phyloP scores from a whole-genome alignment of 768 basidiomycete genomes.

The Phaeotremella fagi region DNA sequence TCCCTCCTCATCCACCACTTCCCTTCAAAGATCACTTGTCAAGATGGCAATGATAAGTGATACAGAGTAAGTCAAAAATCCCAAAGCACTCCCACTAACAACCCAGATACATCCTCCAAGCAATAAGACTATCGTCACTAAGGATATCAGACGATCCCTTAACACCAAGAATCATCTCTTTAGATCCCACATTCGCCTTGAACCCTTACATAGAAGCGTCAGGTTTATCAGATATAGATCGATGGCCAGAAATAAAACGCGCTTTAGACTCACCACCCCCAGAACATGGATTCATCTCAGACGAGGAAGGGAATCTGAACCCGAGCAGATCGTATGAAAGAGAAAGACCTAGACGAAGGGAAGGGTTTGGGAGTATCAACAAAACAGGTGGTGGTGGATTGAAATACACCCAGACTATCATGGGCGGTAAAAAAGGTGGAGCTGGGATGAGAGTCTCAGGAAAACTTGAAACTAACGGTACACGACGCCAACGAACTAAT shows the following conservation, averaged over 20 bases:
- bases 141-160: constrained; percentile 83
- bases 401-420: constrained; percentile 83
- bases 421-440: constrained; percentile 67
- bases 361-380: constrained; percentile 24
- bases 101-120: constrained; percentile 70
- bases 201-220: constrained; percentile 81
- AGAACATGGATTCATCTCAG: constrained; percentile 62
- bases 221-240: constrained; percentile 67
- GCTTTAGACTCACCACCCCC: constrained; percentile 52
- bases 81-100: not conserved
- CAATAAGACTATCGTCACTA: constrained; percentile 77
- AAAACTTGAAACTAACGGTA: not conserved
- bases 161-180: constrained; percentile 70
- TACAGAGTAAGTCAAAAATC: constrained; percentile 32
- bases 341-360: constrained; percentile 50
- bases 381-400: constrained; percentile 54
- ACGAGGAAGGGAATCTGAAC: constrained; percentile 17
- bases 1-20: not conserved
- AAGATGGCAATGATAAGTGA: constrained; percentile 47
- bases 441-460: constrained; percentile 67
- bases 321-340: too few species aligned
- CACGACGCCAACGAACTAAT: constrained; percentile 16
- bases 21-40: too few species aligned
- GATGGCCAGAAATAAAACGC: constrained; percentile 77
- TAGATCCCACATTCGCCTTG: constrained; percentile 65